A percentile compares a stretch with the other conserved stretches of the same genome.
Evolutionary conservation across 2,329 filamentous ascomycete genomes (phyloP).

Genomic region (Aspergillus chevalieri): DNA sequence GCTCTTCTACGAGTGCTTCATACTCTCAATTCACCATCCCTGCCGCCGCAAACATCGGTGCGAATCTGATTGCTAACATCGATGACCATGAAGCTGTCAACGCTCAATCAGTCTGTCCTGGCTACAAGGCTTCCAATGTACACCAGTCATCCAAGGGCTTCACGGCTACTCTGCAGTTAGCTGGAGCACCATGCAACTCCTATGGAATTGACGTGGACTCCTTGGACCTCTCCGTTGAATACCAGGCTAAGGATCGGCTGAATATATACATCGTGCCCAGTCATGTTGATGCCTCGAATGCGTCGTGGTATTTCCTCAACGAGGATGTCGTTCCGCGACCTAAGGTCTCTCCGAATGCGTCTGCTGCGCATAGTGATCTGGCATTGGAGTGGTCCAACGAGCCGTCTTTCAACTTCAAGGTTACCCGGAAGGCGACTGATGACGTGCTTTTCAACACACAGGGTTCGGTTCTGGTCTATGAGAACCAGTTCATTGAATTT

Average conservation of each 20-base stretch:
- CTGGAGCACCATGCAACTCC: slow-evolving; percentile 58
- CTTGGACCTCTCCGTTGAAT: slow-evolving; percentile 62
- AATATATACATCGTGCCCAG: slow-evolving; percentile 65
- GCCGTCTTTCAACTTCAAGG: slow-evolving; percentile 52
- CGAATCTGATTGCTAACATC: slow-evolving; percentile 55
- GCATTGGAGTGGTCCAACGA: slow-evolving; percentile 52
- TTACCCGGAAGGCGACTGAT: slow-evolving; percentile 52
- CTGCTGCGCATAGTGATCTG: slow-evolving; percentile 37
- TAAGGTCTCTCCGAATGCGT: slow-evolving; percentile 37
- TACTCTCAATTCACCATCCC: slow-evolving; percentile 43
- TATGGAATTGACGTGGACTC: slow-evolving; percentile 70
- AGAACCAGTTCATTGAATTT: slow-evolving; percentile 74
- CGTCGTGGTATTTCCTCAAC: slow-evolving; percentile 61
- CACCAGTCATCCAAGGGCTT: slow-evolving; percentile 43
- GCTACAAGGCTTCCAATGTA: slow-evolving; percentile 51
- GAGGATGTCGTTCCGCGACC: slow-evolving; percentile 58
- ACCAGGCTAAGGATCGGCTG: slow-evolving; percentile 59
- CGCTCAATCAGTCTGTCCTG: slow-evolving; percentile 58
- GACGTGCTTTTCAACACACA: slow-evolving; percentile 64
- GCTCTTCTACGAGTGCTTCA: slow-evolving; percentile 13
- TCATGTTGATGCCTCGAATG: slow-evolving; percentile 55
- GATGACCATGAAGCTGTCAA: slow-evolving; percentile 58
- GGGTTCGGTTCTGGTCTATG: slow-evolving; percentile 61
- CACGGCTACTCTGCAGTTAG: slow-evolving; percentile 47
- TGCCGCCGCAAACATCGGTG: slow-evolving; percentile 41